These are phyloP conservation scores for Starmerella potacharoeniae DNA, from an alignment of 805 yeast genomes.

Conservation along the genomic window DNA sequence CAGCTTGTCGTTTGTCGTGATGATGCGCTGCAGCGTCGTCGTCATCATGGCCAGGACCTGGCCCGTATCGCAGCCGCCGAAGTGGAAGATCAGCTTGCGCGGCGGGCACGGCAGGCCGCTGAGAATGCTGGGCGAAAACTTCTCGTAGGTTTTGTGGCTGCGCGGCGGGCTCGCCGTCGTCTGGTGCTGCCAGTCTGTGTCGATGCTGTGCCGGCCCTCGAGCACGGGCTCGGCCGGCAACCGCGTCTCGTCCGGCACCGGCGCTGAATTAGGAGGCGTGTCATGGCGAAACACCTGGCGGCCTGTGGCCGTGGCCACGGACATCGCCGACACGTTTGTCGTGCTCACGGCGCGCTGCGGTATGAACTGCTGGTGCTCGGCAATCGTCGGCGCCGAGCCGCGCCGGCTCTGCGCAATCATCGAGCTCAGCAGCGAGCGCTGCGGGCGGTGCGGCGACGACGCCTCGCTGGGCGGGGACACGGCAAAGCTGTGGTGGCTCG, in stretches of 20 bases:
- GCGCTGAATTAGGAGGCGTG: background rate
- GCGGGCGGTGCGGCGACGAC: slow-evolving; percentile 11
- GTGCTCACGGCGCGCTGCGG: slow-evolving; percentile 3
- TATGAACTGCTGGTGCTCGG: background rate
- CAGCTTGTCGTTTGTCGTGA: slow-evolving; percentile 77
- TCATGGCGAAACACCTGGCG: background rate
- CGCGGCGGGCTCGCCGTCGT: slow-evolving; percentile 18
- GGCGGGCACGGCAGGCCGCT: slow-evolving; percentile 12
- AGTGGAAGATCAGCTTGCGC: slow-evolving; percentile 36
- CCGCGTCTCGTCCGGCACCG: background rate
- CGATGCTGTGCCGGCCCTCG: slow-evolving; percentile 12
- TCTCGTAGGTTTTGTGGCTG: background rate
- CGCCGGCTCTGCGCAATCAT: slow-evolving; percentile 20
- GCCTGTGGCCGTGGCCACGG: slow-evolving; percentile 1
- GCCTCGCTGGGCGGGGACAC: slow-evolving; percentile 12
- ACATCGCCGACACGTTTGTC: slow-evolving; percentile 2
- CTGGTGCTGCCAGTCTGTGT: slow-evolving; percentile 11
- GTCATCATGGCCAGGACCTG: slow-evolving; percentile 77
- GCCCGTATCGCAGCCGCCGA: slow-evolving; percentile 71
- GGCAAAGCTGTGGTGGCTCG: slow-evolving; percentile 4
- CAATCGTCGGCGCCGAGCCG: slow-evolving; percentile 7
- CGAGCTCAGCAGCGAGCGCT: slow-evolving; percentile 20
- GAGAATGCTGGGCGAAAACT: slow-evolving; percentile 13
- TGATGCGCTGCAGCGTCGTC: slow-evolving; percentile 70
- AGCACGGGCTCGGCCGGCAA: slow-evolving; percentile 18